Evolutionary conservation across 495 filamentous ascomycete species (phyloP).

Genomic region (Podospora bellae-mahoneyi): DNA sequence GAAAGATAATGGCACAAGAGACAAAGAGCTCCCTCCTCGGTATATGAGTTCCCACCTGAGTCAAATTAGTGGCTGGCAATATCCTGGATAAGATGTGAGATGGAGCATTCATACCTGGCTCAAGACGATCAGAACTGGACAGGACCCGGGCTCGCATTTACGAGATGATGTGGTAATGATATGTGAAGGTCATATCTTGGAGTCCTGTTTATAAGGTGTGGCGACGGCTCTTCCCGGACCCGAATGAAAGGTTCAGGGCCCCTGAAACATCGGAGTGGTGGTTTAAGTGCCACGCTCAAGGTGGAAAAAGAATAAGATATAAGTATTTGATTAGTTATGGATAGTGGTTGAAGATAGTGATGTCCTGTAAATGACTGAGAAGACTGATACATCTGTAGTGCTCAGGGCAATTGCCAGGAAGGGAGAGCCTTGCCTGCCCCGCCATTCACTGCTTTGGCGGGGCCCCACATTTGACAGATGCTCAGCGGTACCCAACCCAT

Average conservation of each 20-base stretch:
- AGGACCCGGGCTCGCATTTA: neutral
- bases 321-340: too few species aligned
- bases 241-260: neutral
- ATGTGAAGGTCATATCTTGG: too few species aligned
- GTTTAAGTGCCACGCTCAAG: too few species aligned
- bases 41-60: too few species aligned
- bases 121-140: neutral
- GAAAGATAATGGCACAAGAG: neutral
- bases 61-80: too few species aligned
- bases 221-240: conserved; percentile 4
- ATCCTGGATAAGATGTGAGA: too few species aligned
- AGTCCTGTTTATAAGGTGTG: neutral
- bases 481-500: neutral
- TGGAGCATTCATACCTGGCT: neutral
- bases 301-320: too few species aligned
- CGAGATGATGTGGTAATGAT: neutral
- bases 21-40: neutral
- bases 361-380: too few species aligned
- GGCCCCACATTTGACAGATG: neutral
- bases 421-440: conserved; percentile 1
- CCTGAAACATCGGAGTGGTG: too few species aligned
- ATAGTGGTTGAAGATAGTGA: neutral
- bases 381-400: too few species aligned
- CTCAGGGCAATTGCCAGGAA: neutral
- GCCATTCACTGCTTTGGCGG: neutral